A percentile compares a stretch with the other conserved stretches of the same genome.
These are phyloP conservation scores for Trichoderma asperellum DNA, from an alignment of 2,329 filamentous ascomycete genomes.

Conservation along the genomic window DNA sequence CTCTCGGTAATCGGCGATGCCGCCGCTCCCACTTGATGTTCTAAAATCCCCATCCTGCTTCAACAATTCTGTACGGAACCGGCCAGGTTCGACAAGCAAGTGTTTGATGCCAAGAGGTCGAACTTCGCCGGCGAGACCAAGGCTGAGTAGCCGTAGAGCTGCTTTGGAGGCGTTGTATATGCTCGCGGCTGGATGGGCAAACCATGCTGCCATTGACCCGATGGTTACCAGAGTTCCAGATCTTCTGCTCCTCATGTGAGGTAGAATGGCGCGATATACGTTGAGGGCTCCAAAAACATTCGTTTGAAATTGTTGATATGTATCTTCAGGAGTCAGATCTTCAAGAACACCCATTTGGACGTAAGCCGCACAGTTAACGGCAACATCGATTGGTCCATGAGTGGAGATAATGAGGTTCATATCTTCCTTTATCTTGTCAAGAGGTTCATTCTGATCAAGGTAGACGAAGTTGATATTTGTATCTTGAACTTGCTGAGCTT, in stretches of 20 bases:
- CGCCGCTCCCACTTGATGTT: background rate
- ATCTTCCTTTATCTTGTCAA: constrained; percentile 20
- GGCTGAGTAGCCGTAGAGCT: constrained; percentile 11
- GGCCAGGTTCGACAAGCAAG: constrained; percentile 27
- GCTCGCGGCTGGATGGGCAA: background rate
- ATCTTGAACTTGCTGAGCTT: background rate
- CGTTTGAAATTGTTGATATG: constrained; percentile 11
- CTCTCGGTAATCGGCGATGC: constrained; percentile 25
- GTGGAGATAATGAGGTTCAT: constrained; percentile 3
- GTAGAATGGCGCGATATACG: constrained; percentile 23
- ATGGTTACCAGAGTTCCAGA: constrained; percentile 21
- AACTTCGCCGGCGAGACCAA: constrained; percentile 15
- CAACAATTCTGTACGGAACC: constrained; percentile 25
- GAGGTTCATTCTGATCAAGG: constrained; percentile 25
- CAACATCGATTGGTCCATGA: constrained; percentile 12
- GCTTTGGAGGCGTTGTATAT: constrained; percentile 27
- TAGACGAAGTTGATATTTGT: background rate
- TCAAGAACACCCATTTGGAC: constrained; percentile 24
- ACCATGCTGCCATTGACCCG: constrained; percentile 28
- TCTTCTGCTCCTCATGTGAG: constrained; percentile 17
- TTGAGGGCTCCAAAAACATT: constrained; percentile 24
- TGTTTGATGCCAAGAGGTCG: constrained; percentile 19
- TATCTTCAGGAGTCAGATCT: constrained; percentile 21
- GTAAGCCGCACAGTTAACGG: constrained; percentile 26
- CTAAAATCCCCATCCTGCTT: constrained; percentile 25